Evolutionary conservation across 2,329 filamentous ascomycete genomes (phyloP).

Genomic region (Aspergillus transmontanensis): DNA sequence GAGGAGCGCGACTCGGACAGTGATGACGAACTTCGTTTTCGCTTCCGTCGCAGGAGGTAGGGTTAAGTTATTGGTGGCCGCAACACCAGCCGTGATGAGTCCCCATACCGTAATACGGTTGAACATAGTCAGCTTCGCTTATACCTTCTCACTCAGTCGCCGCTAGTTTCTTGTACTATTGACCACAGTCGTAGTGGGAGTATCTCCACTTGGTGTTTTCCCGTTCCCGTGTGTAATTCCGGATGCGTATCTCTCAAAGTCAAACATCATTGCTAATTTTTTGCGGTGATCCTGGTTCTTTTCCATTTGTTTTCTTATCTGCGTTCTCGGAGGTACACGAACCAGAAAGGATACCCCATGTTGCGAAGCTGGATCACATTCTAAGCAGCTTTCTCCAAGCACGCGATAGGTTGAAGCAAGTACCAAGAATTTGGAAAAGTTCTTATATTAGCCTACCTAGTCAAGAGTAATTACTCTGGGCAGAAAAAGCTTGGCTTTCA

Average conservation of each 20-base stretch:
- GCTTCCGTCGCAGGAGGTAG: conserved; percentile 53
- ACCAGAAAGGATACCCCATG: not conserved
- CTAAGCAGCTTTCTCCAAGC: not conserved
- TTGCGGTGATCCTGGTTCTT: not conserved
- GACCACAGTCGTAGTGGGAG: not conserved
- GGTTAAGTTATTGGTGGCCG: not conserved
- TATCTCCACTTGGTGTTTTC: not conserved
- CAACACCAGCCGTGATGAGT: not conserved
- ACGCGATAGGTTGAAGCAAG: not conserved
- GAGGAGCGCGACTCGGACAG: conserved; percentile 54
- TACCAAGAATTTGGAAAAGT: not conserved
- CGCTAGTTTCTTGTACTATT: not conserved
- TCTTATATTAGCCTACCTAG: too few species aligned
- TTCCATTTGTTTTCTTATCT: not conserved
- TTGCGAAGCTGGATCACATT: not conserved
- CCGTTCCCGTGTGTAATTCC: not conserved
- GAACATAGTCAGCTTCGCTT: not conserved
- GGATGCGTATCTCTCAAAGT: not conserved
- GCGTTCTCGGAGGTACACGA: not conserved
- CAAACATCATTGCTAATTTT: not conserved
- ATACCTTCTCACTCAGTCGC: not conserved
- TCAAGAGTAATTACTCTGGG: not conserved
- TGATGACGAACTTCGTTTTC: conserved; percentile 59
- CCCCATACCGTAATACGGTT: not conserved
- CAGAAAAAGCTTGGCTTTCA: not conserved